Evolutionary conservation across 495 filamentous ascomycete genomes (phyloP), one percentile per base, ranked within the genome.

Genomic region (Aspergillus kassunensis): DNA sequence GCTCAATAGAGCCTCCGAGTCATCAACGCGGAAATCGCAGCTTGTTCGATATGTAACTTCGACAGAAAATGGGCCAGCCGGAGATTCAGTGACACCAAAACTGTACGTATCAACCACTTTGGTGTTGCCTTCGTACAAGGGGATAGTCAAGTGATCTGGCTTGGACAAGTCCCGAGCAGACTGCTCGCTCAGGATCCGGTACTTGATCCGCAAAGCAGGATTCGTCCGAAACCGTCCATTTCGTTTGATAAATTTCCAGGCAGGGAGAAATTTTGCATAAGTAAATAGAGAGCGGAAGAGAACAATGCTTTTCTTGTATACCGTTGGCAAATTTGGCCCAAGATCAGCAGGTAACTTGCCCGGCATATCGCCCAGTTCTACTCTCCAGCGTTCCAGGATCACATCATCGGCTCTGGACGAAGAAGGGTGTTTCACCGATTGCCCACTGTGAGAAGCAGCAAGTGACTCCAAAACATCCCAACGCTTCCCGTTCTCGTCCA

Each of bases 251-350:
- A 95, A 86, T 72, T 87, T 95, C 87, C 87, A 95, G 20, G 89
- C 86, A 18, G 95, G 95, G 57, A 96, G 67, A 49, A 96, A 79
- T 57, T 87, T 88, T 21, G 88, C 81, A 45, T 85, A 87, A 12
- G 89, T 78, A 67, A 90, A 97, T n/a, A 98, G 77, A 8, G 90
- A 91, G 51, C 95, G 81, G 69, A 97, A 97, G 54, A 97, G 80
- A 49, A 97, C 86, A 54, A 98, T 93, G 59, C 84, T 86, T 71
- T 92, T 90, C 73, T 97, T 98, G 75, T 98, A 98, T 52, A 93
- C 84, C 19, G 89, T 92, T 4, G 93, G 90, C 41, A 97, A 73
- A 16, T 81, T 80, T 25, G 82, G 75, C 29, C 77, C 82, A 57
- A 90, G 80, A 56, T 93, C 88, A 27, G 60, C 57, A 13, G 83